Conservation (phyloP, 2,329 filamentous ascomycete species). For the Gyromitra esculenta region DNA sequence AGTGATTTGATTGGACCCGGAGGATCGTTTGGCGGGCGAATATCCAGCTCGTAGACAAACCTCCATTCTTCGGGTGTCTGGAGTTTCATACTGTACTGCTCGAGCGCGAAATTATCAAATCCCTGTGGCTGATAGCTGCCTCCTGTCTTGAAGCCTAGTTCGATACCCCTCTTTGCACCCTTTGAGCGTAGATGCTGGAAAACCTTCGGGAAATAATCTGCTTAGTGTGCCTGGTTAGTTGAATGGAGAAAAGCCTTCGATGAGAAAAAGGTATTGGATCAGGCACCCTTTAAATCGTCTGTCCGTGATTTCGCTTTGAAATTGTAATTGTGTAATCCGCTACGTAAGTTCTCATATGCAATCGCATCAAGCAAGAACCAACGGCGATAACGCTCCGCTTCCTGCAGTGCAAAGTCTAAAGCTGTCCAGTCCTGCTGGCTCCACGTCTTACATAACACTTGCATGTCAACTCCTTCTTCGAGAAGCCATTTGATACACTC, state of each 20-base stretch:
- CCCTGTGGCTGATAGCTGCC: neutral
- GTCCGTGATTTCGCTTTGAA: constrained; percentile 7
- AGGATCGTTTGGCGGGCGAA: neutral
- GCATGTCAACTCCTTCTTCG: constrained; percentile 13
- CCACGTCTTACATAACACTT: neutral
- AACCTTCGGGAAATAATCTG: constrained; percentile 3
- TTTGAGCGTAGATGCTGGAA: constrained; percentile 23
- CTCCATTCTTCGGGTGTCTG: constrained; percentile 23
- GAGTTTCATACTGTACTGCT: neutral
- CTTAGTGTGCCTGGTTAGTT: neutral
- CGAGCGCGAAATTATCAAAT: constrained; percentile 6
- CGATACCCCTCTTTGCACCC: constrained; percentile 13
- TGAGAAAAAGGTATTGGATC: neutral
- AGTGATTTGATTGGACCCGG: neutral
- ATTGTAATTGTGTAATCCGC: neutral
- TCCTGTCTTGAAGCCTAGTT: constrained; percentile 9
- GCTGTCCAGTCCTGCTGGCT: constrained; percentile 17
- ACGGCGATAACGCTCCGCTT: constrained; percentile 17
- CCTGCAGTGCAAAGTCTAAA: constrained; percentile 11
- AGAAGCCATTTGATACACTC: constrained; percentile 22
- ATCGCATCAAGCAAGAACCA: constrained; percentile 16
- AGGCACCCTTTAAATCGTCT: constrained; percentile 23
- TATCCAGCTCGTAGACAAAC: constrained; percentile 27
- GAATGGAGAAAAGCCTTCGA: neutral
- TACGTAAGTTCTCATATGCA: neutral